These are phyloP conservation scores for Lichtheimia ornata DNA, from an alignment of 371 early-diverging fungal species.

Conservation along the genomic window DNA sequence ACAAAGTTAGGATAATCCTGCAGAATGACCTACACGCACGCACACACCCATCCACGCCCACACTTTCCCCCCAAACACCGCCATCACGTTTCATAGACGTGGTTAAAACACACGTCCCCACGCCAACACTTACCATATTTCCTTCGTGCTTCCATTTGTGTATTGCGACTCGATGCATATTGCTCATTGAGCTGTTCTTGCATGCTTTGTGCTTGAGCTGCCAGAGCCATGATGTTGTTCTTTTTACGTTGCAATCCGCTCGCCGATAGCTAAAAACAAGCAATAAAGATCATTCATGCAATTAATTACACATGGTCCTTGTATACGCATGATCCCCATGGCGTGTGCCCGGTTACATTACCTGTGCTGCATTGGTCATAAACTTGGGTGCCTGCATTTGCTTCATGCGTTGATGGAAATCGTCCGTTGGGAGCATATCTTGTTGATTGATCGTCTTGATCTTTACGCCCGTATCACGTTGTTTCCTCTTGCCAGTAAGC, in stretches of 20 bases:
- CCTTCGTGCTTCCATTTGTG: slow-evolving; percentile 66
- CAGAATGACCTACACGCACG: not conserved
- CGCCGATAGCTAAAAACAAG: slow-evolving; percentile 30
- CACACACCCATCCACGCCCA: too few species aligned
- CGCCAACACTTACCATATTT: slow-evolving; percentile 62
- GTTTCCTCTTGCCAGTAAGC: slow-evolving; percentile 49
- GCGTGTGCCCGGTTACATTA: slow-evolving; percentile 5
- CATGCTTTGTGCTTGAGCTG: slow-evolving; percentile 70
- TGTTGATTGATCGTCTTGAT: slow-evolving; percentile 53
- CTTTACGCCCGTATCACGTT: slow-evolving; percentile 38
- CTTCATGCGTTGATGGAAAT: slow-evolving; percentile 36
- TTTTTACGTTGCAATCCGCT: slow-evolving; percentile 64
- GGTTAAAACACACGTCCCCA: not conserved
- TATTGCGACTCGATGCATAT: slow-evolving; percentile 63
- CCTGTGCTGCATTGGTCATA: slow-evolving; percentile 22
- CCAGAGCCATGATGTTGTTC: slow-evolving; percentile 81
- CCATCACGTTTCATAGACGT: too few species aligned
- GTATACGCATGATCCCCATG: too few species aligned
- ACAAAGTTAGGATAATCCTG: not conserved
- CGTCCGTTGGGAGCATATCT: slow-evolving; percentile 50
- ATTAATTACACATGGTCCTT: too few species aligned
- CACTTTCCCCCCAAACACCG: too few species aligned
- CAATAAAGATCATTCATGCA: not conserved
- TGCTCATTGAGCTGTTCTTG: slow-evolving; percentile 65
- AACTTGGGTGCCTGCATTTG: slow-evolving; percentile 27